These are phyloP conservation scores for Lentinula raphanica DNA, from an alignment of 768 basidiomycete species.

Conservation along the genomic window DNA sequence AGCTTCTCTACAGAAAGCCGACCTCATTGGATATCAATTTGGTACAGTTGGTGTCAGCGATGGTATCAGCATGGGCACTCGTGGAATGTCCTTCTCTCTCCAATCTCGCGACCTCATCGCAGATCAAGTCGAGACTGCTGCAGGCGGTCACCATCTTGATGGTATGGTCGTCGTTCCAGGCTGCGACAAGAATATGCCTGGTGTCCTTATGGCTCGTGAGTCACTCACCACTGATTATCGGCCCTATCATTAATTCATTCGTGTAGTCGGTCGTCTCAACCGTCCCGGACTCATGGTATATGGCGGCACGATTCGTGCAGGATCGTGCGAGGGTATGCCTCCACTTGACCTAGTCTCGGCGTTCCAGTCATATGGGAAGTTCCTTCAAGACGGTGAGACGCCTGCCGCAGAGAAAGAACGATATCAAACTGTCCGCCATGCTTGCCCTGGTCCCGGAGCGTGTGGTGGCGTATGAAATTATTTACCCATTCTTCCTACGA, in stretches of 20 bases:
- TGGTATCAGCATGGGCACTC: slow-evolving; percentile 97
- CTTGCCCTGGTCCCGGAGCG: slow-evolving; percentile 96
- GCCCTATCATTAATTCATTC: not conserved
- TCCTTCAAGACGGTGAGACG: slow-evolving; percentile 84
- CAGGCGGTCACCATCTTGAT: slow-evolving; percentile 95
- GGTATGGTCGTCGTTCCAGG: slow-evolving; percentile 97
- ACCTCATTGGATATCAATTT: slow-evolving; percentile 93
- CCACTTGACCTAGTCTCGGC: slow-evolving; percentile 94
- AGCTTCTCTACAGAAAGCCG: slow-evolving; percentile 61
- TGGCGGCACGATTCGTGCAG: slow-evolving; percentile 90
- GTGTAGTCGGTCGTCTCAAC: slow-evolving; percentile 87
- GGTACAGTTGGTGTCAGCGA: slow-evolving; percentile 97
- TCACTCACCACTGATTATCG: slow-evolving; percentile 15
- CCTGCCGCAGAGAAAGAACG: slow-evolving; percentile 76
- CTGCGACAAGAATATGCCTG: slow-evolving; percentile 99
- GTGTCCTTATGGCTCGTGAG: slow-evolving; percentile 93
- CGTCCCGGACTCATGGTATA: slow-evolving; percentile 97
- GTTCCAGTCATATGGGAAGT: slow-evolving; percentile 97
- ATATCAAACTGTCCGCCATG: slow-evolving; percentile 83
- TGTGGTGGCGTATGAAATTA: slow-evolving; percentile 80
- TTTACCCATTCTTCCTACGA: not conserved
- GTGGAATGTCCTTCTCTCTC: slow-evolving; percentile 91
- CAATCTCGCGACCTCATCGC: slow-evolving; percentile 98
- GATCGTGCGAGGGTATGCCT: slow-evolving; percentile 83
- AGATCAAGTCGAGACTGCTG: slow-evolving; percentile 93